Conservation (phyloP, 208 protist genomes). For the Acanthamoeba triangularis region DNA sequence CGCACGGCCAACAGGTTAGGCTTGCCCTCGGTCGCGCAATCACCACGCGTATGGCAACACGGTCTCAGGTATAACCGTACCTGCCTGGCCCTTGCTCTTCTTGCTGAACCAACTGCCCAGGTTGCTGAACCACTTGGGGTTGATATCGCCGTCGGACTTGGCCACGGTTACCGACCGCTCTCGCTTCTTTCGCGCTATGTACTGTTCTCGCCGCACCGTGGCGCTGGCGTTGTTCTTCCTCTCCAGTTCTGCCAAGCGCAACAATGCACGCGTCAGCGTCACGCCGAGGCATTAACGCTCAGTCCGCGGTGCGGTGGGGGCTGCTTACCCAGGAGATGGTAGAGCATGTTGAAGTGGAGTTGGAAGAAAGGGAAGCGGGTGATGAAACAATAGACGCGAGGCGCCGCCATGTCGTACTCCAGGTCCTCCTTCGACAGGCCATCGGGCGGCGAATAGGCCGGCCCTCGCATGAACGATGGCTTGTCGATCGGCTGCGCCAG, state of each 20-base stretch:
- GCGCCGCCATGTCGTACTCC: constrained; percentile 8
- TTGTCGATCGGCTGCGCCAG: neutral
- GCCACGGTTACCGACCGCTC: neutral
- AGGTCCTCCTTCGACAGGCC: constrained; percentile 14
- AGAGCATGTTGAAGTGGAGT: constrained; percentile 46
- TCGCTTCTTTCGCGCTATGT: neutral
- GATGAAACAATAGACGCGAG: constrained; percentile 44
- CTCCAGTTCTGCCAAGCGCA: neutral
- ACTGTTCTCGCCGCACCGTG: neutral
- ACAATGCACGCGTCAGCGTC: neutral
- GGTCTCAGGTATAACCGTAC: neutral
- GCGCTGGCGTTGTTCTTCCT: neutral
- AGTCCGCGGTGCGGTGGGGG: neutral
- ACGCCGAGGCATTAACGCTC: too few relatives aligned
- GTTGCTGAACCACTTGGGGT: constrained; percentile 27
- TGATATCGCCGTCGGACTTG: constrained; percentile 4
- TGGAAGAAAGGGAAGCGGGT: constrained; percentile 64
- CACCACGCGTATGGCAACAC: neutral
- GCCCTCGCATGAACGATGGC: constrained; percentile 22
- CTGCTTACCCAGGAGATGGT: neutral
- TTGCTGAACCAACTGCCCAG: constrained; percentile 28
- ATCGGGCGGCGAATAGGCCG: neutral
- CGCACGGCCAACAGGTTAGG: too few relatives aligned
- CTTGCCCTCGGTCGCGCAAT: too few relatives aligned
- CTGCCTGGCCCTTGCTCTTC: neutral